These are phyloP conservation scores for Calophaca sinica DNA, from an alignment of 306 rosid species.

Conservation along the genomic window DNA sequence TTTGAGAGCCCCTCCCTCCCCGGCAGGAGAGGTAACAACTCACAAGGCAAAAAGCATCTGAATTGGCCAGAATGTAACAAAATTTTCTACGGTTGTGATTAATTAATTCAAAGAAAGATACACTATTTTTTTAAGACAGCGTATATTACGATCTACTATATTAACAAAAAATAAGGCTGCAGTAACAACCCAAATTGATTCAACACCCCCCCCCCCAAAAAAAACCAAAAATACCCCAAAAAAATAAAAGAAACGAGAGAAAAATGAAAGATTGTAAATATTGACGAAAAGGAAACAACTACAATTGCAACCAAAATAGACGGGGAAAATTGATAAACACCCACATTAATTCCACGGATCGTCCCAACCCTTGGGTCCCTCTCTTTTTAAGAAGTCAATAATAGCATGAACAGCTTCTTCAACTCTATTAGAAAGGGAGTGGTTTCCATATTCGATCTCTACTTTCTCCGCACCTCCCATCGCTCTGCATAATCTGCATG, in stretches of 20 bases:
- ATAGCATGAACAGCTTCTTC: conserved; percentile 84
- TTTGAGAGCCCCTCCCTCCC: too few relatives aligned
- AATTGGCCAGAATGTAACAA: not conserved
- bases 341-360: conserved; percentile 86
- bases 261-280: conserved; percentile 26
- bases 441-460: conserved; percentile 91
- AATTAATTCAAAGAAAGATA: conserved; percentile 29
- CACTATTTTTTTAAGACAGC: not conserved
- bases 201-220: not conserved
- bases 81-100: not conserved
- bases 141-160: conserved; percentile 44
- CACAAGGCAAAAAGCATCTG: not conserved
- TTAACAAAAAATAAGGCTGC: conserved; percentile 48
- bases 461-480: conserved; percentile 97
- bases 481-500: conserved; percentile 86
- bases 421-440: conserved; percentile 92
- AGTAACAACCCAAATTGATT: conserved; percentile 43
- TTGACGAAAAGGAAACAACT: conserved; percentile 17
- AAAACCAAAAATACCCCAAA: too few relatives aligned
- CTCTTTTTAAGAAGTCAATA: conserved; percentile 82
- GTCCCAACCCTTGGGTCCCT: conserved; percentile 97
- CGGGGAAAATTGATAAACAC: conserved; percentile 15
- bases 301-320: conserved; percentile 23
- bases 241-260: conserved; percentile 2
- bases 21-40: not conserved